These are phyloP conservation scores for Crithidia sp. DNA, from an alignment of 208 protist genomes.

Conservation along the genomic window DNA sequence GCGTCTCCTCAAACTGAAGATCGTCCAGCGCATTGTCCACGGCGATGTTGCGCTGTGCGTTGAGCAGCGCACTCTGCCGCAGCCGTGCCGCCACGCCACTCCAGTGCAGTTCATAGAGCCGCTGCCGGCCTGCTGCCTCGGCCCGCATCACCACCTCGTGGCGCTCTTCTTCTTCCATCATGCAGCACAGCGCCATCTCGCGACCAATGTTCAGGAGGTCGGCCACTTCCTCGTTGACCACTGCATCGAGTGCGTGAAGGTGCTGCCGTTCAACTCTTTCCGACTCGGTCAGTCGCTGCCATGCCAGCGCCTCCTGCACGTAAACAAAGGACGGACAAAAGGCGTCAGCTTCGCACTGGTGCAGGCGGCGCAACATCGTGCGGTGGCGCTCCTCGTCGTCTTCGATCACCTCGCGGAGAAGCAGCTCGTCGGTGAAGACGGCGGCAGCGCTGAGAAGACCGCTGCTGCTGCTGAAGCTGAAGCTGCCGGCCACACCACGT, in stretches of 20 bases:
- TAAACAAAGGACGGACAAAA: conserved; percentile 9
- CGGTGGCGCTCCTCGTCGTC: conserved; percentile 18
- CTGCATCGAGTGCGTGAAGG: conserved; percentile 3
- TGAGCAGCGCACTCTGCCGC: conserved; percentile 23
- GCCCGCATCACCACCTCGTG: conserved; percentile 19
- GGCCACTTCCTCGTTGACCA: background rate
- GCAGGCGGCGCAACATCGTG: conserved; percentile 23
- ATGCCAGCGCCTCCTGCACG: conserved; percentile 23
- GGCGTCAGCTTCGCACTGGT: conserved; percentile 25
- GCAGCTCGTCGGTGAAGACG: conserved; percentile 27
- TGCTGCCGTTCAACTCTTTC: conserved; percentile 12
- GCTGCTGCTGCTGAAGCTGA: conserved; percentile 16
- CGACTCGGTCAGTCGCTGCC: conserved; percentile 15
- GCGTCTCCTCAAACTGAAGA: conserved; percentile 16
- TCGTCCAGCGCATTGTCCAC: conserved; percentile 23
- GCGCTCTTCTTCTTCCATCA: conserved; percentile 25
- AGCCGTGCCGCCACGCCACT: conserved; percentile 28
- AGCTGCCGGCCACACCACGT: conserved; percentile 4
- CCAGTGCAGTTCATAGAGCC: conserved; percentile 24
- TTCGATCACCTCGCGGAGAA: conserved; percentile 28
- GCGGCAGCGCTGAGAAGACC: background rate
- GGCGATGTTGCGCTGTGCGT: background rate
- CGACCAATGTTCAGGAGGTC: conserved; percentile 18
- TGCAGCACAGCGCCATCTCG: conserved; percentile 25
- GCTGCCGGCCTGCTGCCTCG: conserved; percentile 18